These are phyloP conservation scores for Colletotrichum sp. DNA, from an alignment of 2,329 filamentous ascomycete genomes.

Conservation along the genomic window DNA sequence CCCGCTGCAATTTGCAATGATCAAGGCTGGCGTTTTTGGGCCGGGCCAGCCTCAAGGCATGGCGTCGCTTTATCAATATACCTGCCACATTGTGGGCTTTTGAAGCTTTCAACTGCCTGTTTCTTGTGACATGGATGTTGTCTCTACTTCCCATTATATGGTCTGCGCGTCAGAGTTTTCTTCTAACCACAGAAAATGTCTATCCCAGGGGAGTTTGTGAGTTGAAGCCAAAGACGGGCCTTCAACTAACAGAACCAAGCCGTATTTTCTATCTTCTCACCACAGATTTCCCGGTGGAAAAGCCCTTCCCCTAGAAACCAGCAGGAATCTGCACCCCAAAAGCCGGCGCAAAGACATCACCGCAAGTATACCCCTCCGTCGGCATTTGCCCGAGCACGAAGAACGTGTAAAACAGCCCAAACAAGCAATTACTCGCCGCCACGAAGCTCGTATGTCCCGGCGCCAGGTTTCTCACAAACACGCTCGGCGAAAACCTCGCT, in stretches of 20 bases:
- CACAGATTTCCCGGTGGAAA: not conserved
- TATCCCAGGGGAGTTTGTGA: not conserved
- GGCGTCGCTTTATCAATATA: not conserved
- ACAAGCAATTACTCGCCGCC: not conserved
- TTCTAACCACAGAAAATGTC: not conserved
- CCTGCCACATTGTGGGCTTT: not conserved
- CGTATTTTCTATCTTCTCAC: not conserved
- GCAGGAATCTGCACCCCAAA: not conserved
- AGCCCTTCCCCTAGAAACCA: not conserved
- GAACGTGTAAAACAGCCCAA: not conserved
- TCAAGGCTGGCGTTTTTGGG: conserved; percentile 5
- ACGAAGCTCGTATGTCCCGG: conserved; percentile 1
- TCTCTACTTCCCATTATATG: not conserved
- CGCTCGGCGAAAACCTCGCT: not conserved
- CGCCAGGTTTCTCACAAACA: not conserved
- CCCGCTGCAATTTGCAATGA: not conserved
- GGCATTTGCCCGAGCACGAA: not conserved
- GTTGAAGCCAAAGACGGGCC: too few relatives aligned
- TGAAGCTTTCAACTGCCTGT: not conserved
- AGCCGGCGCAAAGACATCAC: not conserved
- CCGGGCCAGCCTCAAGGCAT: not conserved
- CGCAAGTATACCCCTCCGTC: not conserved
- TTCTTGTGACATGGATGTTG: not conserved
- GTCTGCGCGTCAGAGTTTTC: not conserved
- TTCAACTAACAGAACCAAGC: not conserved